Evolutionary conservation across 2,329 filamentous ascomycete genomes (phyloP).

Genomic region (Colletotrichum karsti): DNA sequence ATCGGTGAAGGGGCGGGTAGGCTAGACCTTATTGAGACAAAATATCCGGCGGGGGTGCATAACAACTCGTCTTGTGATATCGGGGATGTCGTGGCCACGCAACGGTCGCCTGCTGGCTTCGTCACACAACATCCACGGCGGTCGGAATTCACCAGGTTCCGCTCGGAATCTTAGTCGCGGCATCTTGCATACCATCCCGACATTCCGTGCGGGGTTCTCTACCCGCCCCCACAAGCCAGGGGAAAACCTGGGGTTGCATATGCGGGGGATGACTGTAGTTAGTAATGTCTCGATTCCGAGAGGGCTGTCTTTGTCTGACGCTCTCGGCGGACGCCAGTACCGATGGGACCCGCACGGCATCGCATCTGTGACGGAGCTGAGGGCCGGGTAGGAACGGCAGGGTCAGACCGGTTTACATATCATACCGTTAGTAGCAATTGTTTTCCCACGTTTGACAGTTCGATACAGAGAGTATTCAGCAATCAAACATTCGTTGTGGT

Average conservation of each 20-base stretch:
- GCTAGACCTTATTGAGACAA: not conserved
- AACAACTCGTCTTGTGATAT: not conserved
- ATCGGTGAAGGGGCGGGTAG: not conserved
- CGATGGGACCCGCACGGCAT: constrained; percentile 3
- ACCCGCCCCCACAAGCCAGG: not conserved
- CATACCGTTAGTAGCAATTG: not conserved
- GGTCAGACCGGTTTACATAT: not conserved
- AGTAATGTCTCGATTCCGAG: not conserved
- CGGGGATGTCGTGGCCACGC: too few relatives aligned
- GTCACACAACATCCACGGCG: not conserved
- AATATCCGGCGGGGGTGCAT: not conserved
- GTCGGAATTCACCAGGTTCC: constrained; percentile 10
- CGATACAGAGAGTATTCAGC: not conserved
- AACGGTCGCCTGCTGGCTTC: not conserved
- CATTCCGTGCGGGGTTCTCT: constrained; percentile 13
- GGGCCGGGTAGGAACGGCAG: not conserved
- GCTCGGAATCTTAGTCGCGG: constrained; percentile 11
- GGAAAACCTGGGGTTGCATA: constrained; percentile 8
- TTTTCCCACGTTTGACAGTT: not conserved
- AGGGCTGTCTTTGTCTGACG: not conserved
- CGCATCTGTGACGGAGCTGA: not conserved
- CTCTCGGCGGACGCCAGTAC: not conserved
- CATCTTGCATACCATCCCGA: not conserved
- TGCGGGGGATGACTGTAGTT: not conserved
- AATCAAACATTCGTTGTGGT: not conserved